Evolutionary conservation across 345 rosid species (phyloP).

Genomic region (Eutrema japonicum): DNA sequence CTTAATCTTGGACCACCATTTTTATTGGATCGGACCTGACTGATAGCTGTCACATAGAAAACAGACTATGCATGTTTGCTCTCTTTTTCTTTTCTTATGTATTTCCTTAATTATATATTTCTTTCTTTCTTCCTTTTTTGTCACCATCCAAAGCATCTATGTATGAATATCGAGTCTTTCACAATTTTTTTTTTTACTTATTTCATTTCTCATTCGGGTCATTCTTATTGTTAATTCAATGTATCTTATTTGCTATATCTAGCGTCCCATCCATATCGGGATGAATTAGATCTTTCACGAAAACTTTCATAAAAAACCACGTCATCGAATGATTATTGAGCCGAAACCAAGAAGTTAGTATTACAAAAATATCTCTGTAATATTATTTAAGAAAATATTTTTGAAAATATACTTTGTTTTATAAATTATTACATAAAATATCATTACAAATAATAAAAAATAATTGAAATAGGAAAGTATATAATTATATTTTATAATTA

Average conservation of each 20-base stretch:
- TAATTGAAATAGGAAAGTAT: no score
- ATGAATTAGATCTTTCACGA: conserved; percentile 20
- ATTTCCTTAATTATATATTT: conserved; percentile 26
- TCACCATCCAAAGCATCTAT: conserved; percentile 32
- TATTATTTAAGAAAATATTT: no score
- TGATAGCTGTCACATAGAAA: conserved; percentile 45
- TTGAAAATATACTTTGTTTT: no score
- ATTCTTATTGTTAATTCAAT: conserved; percentile 19
- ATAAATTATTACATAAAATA: no score
- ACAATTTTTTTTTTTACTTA: background rate
- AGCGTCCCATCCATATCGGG: conserved; percentile 29
- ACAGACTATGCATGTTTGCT: conserved; percentile 23
- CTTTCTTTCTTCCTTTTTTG: background rate
- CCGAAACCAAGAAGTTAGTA: background rate
- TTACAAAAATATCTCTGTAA: background rate
- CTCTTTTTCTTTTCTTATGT: conserved; percentile 31
- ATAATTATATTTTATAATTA: no score
- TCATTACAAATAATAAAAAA: no score
- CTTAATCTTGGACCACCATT: no score
- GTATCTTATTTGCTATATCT: conserved; percentile 18
- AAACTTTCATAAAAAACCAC: conserved; percentile 2
- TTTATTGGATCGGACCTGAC: no score
- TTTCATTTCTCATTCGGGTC: background rate
- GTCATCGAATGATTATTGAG: conserved; percentile 20
- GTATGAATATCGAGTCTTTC: conserved; percentile 4